phyloP scores from a whole-genome alignment of 2,329 filamentous ascomycete genomes.

The Hansfordia pulvinata region DNA sequence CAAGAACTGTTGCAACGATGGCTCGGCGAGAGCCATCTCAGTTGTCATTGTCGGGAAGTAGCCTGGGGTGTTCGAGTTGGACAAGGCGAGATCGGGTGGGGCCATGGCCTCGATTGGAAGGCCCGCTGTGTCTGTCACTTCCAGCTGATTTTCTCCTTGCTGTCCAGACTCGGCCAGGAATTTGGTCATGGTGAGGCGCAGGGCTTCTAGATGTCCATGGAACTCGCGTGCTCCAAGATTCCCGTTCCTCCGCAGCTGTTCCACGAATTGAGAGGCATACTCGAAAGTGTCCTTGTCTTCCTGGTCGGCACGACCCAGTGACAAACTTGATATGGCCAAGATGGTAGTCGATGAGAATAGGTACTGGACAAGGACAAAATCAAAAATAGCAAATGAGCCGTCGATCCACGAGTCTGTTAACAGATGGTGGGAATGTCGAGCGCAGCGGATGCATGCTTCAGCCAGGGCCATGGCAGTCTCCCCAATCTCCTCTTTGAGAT shows the following conservation, averaged over 20 bases:
- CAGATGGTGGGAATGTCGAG: slow-evolving; percentile 26
- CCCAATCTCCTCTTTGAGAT: slow-evolving; percentile 11
- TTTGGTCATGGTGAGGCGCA: slow-evolving; percentile 3
- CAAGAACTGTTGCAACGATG: slow-evolving; percentile 19
- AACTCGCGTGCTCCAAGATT: slow-evolving; percentile 27
- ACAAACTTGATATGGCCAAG: slow-evolving; percentile 26
- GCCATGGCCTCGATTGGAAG: too few species aligned
- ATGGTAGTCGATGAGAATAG: slow-evolving; percentile 30
- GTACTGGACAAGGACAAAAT: slow-evolving; percentile 31
- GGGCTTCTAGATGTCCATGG: slow-evolving; percentile 23
- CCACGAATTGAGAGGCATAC: slow-evolving; percentile 21
- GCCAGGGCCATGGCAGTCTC: slow-evolving; percentile 22
- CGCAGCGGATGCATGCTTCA: slow-evolving; percentile 29
- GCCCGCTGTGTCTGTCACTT: too few species aligned
- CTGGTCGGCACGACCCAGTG: slow-evolving; percentile 14
- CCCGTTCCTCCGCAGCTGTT: slow-evolving; percentile 22
- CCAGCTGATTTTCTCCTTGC: too few species aligned
- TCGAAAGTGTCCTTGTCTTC: slow-evolving; percentile 26
- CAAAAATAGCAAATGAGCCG: slow-evolving; percentile 29
- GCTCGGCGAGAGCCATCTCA: slow-evolving; percentile 20
- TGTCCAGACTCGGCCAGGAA: slow-evolving; percentile 1
- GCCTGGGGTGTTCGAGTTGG: background rate
- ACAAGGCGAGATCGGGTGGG: too few species aligned
- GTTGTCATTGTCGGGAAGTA: slow-evolving; percentile 11
- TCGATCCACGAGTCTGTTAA: slow-evolving; percentile 30